Evolutionary conservation across 768 basidiomycete genomes (phyloP), one percentile per base, ranked within the genome.

Genomic region (Suillus americanus): DNA sequence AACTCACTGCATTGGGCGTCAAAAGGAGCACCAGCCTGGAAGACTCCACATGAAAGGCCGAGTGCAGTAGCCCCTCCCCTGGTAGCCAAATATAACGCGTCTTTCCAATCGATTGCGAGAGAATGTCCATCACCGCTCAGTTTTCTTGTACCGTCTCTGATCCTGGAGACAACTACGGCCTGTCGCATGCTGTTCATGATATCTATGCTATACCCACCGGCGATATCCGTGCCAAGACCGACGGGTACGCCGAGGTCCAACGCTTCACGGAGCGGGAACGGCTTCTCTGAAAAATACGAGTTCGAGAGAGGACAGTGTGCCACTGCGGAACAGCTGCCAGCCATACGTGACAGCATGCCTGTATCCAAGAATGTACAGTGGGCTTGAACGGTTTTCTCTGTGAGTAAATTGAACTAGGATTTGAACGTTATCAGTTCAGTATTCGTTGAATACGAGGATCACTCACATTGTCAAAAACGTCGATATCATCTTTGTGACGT

Each of bases 231-330:
- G 2, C 95, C 95, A 1, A 97, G 83, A 0, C 94, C 95, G 13
- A 96, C 85, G 33, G 80, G 83, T 37, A 94, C 86, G 0, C 82
- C 83, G 35, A 74, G 75, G 51, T 83, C 76, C 40, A 95, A 78
- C 5, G 92, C 91, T 73, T 94, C 91, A 38, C 88, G 85, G 40
- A 91, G 78, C 3, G 81, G 83, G 71, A 93, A 89, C 1, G 88
- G 85, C 62, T 83, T 79, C 14, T 86, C 83, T 0, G 92, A 94
- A 75, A 96, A 94, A 76, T 96, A 97, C 3, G 85, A 83, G 71
- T 97, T 96, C 0, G 94, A 95, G 14, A 97, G 80, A 0, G 95
- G 95, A 74, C 95, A 97, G 69, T 94, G 92, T 0, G 94, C 92
- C 25, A 96, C 80, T 2, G 91, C 81, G 1, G 88, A 85, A 18